Conservation (phyloP, 371 early-diverging fungal genomes). For the Mortierella sp. region DNA sequence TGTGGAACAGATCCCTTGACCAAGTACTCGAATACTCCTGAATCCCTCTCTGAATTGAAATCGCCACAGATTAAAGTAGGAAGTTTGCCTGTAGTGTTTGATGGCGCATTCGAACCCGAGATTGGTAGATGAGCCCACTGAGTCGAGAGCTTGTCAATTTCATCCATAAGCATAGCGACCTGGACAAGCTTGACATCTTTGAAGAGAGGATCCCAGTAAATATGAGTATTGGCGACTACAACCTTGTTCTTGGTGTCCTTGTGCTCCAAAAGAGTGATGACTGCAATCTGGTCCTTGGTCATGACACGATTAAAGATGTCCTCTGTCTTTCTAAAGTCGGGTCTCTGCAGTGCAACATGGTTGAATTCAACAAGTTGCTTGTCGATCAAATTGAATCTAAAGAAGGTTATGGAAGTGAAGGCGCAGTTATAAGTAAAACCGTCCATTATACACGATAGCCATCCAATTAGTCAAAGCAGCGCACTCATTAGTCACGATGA, state of each 20-base stretch:
- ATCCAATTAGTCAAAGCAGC: not conserved
- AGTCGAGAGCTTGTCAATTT: slow-evolving; percentile 74
- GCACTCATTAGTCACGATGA: not conserved
- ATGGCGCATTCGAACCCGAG: slow-evolving; percentile 43
- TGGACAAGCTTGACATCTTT: slow-evolving; percentile 99
- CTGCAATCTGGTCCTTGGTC: slow-evolving; percentile 98
- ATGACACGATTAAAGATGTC: slow-evolving; percentile 96
- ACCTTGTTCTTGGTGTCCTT: slow-evolving; percentile 77
- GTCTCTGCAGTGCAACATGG: slow-evolving; percentile 89
- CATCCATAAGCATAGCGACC: slow-evolving; percentile 96
- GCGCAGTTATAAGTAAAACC: not conserved
- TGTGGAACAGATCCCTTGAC: slow-evolving; percentile 75
- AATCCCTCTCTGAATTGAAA: slow-evolving; percentile 95
- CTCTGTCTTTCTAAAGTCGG: slow-evolving; percentile 90
- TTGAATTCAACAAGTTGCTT: slow-evolving; percentile 93
- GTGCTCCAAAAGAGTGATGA: slow-evolving; percentile 88
- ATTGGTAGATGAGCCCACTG: slow-evolving; percentile 62
- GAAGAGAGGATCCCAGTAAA: slow-evolving; percentile 95
- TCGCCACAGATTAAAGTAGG: slow-evolving; percentile 94
- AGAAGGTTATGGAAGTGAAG: slow-evolving; percentile 6
- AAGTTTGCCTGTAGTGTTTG: slow-evolving; percentile 60
- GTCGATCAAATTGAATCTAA: slow-evolving; percentile 83
- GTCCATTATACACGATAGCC: not conserved
- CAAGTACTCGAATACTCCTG: slow-evolving; percentile 95
- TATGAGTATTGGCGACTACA: slow-evolving; percentile 93